Percentiles rank a stretch among this genome's conserved stretches.
Evolutionary conservation across 345 rosid species (phyloP).

Genomic region (Clausena lansium): DNA sequence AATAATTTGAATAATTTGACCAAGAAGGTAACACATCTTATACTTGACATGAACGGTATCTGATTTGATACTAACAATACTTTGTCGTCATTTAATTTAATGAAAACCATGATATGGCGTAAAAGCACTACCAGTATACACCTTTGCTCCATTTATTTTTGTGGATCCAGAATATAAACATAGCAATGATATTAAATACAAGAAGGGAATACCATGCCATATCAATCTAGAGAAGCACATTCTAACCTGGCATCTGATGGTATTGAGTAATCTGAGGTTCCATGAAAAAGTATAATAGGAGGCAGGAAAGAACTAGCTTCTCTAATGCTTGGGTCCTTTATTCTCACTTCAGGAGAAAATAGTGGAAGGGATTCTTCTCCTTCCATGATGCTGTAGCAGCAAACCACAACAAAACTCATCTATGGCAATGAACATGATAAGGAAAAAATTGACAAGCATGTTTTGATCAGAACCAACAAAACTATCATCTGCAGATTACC

Average conservation of each 20-base stretch:
- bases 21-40: neutral
- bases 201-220: neutral
- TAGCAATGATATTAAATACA: neutral
- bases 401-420: neutral
- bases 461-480: slow-evolving; percentile 3
- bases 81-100: neutral
- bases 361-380: slow-evolving; percentile 75
- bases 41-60: neutral
- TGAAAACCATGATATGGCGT: neutral
- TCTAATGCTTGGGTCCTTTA: slow-evolving; percentile 51
- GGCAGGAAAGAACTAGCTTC: slow-evolving; percentile 64
- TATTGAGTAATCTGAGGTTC: slow-evolving; percentile 80
- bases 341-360: slow-evolving; percentile 78
- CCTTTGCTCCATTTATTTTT: neutral
- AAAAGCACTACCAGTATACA: neutral
- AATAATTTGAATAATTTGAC: neutral
- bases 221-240: neutral
- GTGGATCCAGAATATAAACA: slow-evolving; percentile 4
- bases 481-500: slow-evolving; percentile 34
- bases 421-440: neutral
- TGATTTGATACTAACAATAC: neutral
- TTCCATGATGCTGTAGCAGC: slow-evolving; percentile 78
- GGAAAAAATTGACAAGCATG: neutral
- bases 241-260: slow-evolving; percentile 90
- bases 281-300: slow-evolving; percentile 79